Percentiles rank a stretch among this genome's conserved stretches.
Evolutionary conservation across 331 rosid genomes (phyloP).

Genomic region (Quercus lobata): DNA sequence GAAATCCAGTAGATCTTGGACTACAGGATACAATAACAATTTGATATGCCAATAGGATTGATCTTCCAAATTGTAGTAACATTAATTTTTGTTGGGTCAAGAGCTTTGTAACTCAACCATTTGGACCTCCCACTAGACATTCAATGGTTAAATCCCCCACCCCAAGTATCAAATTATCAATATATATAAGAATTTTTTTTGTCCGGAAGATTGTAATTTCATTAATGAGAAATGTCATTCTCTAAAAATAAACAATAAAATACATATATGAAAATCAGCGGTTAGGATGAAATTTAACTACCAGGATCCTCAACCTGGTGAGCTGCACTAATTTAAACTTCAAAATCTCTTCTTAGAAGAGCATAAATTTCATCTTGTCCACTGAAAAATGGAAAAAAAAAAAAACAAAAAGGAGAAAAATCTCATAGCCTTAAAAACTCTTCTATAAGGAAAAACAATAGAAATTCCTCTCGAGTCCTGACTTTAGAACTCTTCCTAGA

Average conservation of each 20-base stretch:
- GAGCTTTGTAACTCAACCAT: too few relatives aligned
- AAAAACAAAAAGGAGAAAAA: background rate
- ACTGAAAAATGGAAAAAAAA: background rate
- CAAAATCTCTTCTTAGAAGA: background rate
- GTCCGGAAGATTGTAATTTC: too few relatives aligned
- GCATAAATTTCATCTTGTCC: constrained; percentile 14
- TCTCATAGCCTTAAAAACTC: background rate
- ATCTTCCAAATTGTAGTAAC: background rate
- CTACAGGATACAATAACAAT: background rate
- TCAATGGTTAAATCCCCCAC: too few relatives aligned
- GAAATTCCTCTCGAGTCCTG: background rate
- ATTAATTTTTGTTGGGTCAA: background rate
- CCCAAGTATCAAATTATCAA: too few relatives aligned
- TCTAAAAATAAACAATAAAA: too few relatives aligned
- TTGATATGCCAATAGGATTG: background rate
- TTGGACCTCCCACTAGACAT: too few relatives aligned
- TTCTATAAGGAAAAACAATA: background rate
- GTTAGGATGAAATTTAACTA: background rate
- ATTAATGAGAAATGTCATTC: too few relatives aligned
- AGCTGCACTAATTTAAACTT: background rate
- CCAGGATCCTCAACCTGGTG: background rate
- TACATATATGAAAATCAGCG: background rate
- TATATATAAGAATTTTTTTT: too few relatives aligned
- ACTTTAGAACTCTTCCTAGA: constrained; percentile 22
- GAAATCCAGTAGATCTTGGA: too few relatives aligned